Conservation (phyloP, 305 asterid species). For the Ajuga reptans region DNA sequence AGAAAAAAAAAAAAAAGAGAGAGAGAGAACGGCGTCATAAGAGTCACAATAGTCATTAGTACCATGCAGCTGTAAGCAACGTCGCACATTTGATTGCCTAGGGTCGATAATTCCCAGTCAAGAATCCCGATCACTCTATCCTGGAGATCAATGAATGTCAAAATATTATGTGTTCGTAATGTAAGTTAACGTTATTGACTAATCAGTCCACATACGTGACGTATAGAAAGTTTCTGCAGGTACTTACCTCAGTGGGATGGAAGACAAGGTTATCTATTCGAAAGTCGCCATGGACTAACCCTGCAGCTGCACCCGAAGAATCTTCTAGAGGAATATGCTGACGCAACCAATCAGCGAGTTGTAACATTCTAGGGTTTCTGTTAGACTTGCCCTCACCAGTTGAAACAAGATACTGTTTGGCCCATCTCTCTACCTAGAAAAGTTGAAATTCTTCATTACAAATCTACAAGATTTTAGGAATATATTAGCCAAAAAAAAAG, state of each 20-base stretch:
- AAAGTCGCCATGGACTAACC: constrained; percentile 93
- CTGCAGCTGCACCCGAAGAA: constrained; percentile 67
- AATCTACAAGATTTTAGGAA: not conserved
- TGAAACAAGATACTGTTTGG: constrained; percentile 72
- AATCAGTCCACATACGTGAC: not conserved
- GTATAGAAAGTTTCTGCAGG: not conserved
- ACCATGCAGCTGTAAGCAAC: constrained; percentile 93
- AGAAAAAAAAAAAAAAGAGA: too few relatives aligned
- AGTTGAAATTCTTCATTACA: constrained; percentile 16
- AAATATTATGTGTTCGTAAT: not conserved
- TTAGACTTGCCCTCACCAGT: constrained; percentile 76
- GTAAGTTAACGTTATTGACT: not conserved
- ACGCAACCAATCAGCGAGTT: constrained; percentile 71
- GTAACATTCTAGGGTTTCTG: constrained; percentile 80
- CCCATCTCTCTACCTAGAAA: constrained; percentile 91
- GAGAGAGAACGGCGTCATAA: not conserved
- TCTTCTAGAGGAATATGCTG: constrained; percentile 78
- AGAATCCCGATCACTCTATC: constrained; percentile 88
- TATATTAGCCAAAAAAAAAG: not conserved
- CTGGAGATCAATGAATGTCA: constrained; percentile 33
- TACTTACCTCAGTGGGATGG: constrained; percentile 84
- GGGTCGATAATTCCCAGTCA: constrained; percentile 94
- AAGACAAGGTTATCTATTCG: constrained; percentile 88
- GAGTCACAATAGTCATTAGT: constrained; percentile 27
- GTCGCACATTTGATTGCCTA: constrained; percentile 95